Evolutionary conservation across 768 basidiomycete genomes (phyloP).

Genomic region (Cyathus striatus): DNA sequence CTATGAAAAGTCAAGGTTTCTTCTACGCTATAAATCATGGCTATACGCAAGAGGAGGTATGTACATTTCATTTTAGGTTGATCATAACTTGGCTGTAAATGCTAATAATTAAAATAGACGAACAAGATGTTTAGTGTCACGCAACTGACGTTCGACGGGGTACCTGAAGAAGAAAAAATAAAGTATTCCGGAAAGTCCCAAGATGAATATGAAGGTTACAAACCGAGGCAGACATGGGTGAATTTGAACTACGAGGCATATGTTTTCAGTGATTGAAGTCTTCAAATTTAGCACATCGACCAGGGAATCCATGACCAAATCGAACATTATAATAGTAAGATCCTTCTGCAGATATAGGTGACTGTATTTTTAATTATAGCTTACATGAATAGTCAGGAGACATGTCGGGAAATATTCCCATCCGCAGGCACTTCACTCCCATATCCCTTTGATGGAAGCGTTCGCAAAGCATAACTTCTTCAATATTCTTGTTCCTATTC

Average conservation of each 20-base stretch:
- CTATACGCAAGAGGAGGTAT: conserved; percentile 33
- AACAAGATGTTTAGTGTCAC: conserved; percentile 45
- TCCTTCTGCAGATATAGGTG: neutral
- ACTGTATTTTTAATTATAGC: neutral
- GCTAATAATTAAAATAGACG: conserved; percentile 27
- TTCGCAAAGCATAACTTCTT: conserved; percentile 49
- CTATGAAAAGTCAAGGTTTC: conserved; percentile 40
- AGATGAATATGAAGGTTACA: conserved; percentile 46
- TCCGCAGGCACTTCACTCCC: conserved; percentile 43
- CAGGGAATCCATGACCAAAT: conserved; percentile 59
- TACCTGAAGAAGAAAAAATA: conserved; percentile 37
- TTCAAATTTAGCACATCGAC: conserved; percentile 45
- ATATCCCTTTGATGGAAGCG: conserved; percentile 45
- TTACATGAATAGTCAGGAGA: conserved; percentile 37
- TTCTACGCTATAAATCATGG: conserved; percentile 48
- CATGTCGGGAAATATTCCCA: conserved; percentile 42
- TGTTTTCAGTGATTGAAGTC: neutral
- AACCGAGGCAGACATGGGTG: conserved; percentile 51
- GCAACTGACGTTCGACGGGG: conserved; percentile 36
- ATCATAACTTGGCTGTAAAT: neutral
- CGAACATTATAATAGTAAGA: conserved; percentile 58
- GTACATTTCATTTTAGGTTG: neutral
- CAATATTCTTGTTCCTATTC: conserved; percentile 42
- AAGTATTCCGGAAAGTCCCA: conserved; percentile 22
- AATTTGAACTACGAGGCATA: conserved; percentile 1